Base-by-base conservation (phyloP, 345 rosid genomes). In the Gossypium ekmanianum region DNA sequence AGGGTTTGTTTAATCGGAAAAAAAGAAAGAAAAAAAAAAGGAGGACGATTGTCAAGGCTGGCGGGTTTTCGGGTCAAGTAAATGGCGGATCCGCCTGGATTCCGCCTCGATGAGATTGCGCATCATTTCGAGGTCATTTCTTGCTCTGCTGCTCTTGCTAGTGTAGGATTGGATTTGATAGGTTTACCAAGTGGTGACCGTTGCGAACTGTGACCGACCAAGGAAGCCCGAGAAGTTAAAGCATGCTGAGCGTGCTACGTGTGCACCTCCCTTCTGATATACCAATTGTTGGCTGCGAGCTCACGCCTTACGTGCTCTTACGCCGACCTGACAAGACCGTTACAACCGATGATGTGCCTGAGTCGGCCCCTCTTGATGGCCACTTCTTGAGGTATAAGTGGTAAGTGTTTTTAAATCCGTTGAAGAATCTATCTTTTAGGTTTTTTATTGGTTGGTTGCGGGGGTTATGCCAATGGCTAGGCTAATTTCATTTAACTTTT, bases 191-290 rank as follows among this genome's bases (percentile, higher is more conserved):
- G 83, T 73, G 74, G 81, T 79, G 80, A 80, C 72, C 76, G 75
- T 65, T 83, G 75, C 57, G 80, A 81, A 80, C 78, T 79, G 77
- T 83, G 81, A 80, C 72, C 22, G 44, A 57, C 26, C 11, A 55
- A 64, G 54, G 27, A 58, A 73, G 92, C 54, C 95, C 92, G 24
- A 50, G 74, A 52, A 70, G 61, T 70, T n/a, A 34, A 70, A 70
- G 76, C 85, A 94, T 94, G 98, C 94, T 94, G 88, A 91, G 91
- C 79, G 93, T 94, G 89, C 81, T 91, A 69, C 88, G 98, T 34
- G 96, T 92, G 83, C 96, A 92, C 85, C 90, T 94, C 79, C 97
- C 98, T 51, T 92, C 98, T 79, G 98, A 94, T 81, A 92, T 92
- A 13, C 98, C 98, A 72, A 91, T 92, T 78, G 98, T 94, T 76